Base-by-base conservation (phyloP, 2,329 filamentous ascomycete genomes). In the Blumeria hordei region DNA sequence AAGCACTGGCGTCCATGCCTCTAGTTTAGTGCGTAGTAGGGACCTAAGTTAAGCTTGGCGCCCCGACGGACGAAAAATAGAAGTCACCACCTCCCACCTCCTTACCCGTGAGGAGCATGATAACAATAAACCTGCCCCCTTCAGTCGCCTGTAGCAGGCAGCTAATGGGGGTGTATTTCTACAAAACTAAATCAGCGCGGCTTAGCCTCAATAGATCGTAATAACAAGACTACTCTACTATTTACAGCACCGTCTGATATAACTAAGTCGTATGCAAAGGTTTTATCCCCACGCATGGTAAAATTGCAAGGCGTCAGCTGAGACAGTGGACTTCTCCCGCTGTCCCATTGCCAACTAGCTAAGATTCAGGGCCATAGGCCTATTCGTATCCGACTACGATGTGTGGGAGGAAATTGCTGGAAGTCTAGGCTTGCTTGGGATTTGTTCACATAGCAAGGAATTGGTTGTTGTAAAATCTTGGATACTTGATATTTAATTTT, bases 251-350 rank as follows among this genome's bases (percentile, higher is more conserved):
- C 64, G 59, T 62, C 62, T 66, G 61, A 59, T 57, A 64, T 62
- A 66, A 63, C 63, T 64, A 67, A 67, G 64, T 70, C 66, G 66
- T 69, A 64, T 69, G 63, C 64, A 70, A 69, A 68, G 65, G 64
- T 67, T 69, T 67, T 65, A 66, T 66, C 65, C 63, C 66, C 61
- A 62, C 62, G 60, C 64, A 65, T 63, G 57, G 59, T 66, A 59
- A 63, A n/a, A 65, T 67, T 67, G 58, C 60, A 65, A 67, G 67
- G 58, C 60, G 59, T 59, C 57, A 60, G 62, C 61, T 60, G 59
- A 56, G 55, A 53, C 53, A 16, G 33, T 21, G 21, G 53, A 54
- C 16, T 54, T 54, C 37, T 16, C 37, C 53, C 21, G n/a, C n/a
- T 32, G 28, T 14, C 10, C 37, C 35, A 28, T 54, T 54, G 36